phyloP scores from a whole-genome alignment of 169 alveolate species.

The Pseudocohnilembus persalinus region DNA sequence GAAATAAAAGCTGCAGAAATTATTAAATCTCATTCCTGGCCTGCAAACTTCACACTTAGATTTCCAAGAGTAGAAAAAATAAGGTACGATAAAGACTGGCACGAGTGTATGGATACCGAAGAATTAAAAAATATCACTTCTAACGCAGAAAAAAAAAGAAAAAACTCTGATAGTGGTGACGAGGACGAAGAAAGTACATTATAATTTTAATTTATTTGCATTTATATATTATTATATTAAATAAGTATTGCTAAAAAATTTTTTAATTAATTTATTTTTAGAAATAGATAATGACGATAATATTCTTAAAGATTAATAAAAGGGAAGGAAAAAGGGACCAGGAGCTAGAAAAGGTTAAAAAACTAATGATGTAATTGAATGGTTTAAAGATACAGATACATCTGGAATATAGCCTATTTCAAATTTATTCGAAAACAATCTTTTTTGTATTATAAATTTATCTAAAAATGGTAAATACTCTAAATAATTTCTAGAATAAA shows the following conservation, averaged over 20 bases:
- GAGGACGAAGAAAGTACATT: conserved; percentile 47
- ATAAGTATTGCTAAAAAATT: no score
- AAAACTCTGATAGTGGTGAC: conserved; percentile 52
- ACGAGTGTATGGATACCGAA: conserved; percentile 61
- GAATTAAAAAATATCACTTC: conserved; percentile 59
- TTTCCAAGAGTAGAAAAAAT: conserved; percentile 80
- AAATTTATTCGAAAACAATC: conserved; percentile 67
- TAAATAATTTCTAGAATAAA: conserved; percentile 64
- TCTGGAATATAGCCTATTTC: conserved; percentile 56
- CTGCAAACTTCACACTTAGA: conserved; percentile 74
- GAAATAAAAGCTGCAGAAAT: conserved; percentile 84
- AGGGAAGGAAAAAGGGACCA: conserved; percentile 47
- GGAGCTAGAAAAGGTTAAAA: conserved; percentile 49
- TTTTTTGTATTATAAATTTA: conserved; percentile 65
- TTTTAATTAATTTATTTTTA: no score
- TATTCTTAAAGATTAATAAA: conserved; percentile 38
- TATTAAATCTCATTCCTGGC: conserved; percentile 62
- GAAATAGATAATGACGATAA: conserved; percentile 46
- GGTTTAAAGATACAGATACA: conserved; percentile 72
- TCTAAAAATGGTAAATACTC: conserved; percentile 52
- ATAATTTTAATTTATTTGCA: no score
- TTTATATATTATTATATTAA: no score
- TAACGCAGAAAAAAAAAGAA: conserved; percentile 45
- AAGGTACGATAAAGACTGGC: conserved; percentile 79
- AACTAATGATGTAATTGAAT: conserved; percentile 46